Evolutionary conservation across 2,329 filamentous ascomycete genomes (phyloP), one percentile per base, ranked within the genome.

Genomic region (Stemphylium beticola): DNA sequence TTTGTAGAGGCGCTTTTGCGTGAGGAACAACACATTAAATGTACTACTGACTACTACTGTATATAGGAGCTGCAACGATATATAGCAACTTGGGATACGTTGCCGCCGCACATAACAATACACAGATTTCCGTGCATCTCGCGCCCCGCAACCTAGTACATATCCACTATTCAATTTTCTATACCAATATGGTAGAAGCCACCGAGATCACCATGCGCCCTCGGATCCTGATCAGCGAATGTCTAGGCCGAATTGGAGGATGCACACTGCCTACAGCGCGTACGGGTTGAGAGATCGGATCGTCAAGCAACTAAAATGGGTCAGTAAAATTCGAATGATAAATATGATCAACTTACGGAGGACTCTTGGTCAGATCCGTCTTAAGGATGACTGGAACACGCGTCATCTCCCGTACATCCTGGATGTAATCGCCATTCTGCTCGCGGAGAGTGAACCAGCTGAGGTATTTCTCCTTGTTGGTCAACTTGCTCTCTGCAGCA

Each of bases 391-490:
- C 90, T n/a, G 95, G 95, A 58, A 99, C 90, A 66, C 93, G 85
- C 38, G 92, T 93, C 93, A 99, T 97, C 82, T 99, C 95, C 53
- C 88, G 93, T 64, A 99, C 92, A 76, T 99, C 95, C 79, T 99
- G 95, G 71, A 99, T 97, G 81, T 96, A 96, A 68, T 98, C 91
- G 62, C 93, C 93, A 66, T 90, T 89, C 78, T 96, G 91, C 76
- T 99, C 93, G 47, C 95, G 85, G 65, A 99, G 83, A 66, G 88
- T 87, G 81, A 98, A 98, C 62, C 95, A 82, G 74, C 88, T 91
- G 60, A 96, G 78, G 77, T 97, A 99, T 81, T 96, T 97, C 82
- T 98, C 92, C 84, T 96, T 98, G 81, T 95, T 92, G 62, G 84
- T 91, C 74, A 95, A 79, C 73, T 92, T 92, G 53, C 86, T 84